phyloP scores from a whole-genome alignment of 2,329 filamentous ascomycete genomes.

The Epichloe elymi region DNA sequence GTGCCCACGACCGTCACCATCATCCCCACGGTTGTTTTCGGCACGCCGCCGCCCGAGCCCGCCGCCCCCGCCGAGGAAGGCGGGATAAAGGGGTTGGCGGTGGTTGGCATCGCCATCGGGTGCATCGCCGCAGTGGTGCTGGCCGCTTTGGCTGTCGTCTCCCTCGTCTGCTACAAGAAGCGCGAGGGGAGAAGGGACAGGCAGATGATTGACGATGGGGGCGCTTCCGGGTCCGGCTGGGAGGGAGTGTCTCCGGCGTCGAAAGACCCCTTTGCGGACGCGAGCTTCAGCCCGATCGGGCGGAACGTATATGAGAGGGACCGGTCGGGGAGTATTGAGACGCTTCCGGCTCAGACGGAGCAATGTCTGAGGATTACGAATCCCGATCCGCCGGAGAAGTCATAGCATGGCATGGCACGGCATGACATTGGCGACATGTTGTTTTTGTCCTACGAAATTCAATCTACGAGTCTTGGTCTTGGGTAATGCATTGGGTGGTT shows the following conservation, averaged over 20 bases:
- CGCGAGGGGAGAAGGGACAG: neutral
- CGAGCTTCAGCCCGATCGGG: neutral
- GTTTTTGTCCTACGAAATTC: no score
- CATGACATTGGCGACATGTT: neutral
- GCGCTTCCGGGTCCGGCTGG: neutral
- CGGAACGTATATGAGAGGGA: constrained; percentile 1
- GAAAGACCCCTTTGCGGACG: constrained; percentile 2
- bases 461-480: no score
- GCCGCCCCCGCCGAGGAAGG: neutral
- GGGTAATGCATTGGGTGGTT: no score
- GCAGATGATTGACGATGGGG: neutral
- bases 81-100: neutral
- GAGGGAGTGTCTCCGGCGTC: neutral
- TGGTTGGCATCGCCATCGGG: constrained; percentile 2
- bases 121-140: neutral
- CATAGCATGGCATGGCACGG: neutral
- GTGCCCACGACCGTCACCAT: neutral
- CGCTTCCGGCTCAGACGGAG: neutral
- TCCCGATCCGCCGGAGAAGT: constrained; percentile 3
- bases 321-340: constrained; percentile 2
- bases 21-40: neutral
- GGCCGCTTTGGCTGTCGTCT: neutral
- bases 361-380: constrained; percentile 1
- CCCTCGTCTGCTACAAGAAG: neutral
- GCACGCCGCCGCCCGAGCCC: neutral